phyloP scores from a whole-genome alignment of 1,284 basidiomycete genomes.

The Coriolopsis trogii region DNA sequence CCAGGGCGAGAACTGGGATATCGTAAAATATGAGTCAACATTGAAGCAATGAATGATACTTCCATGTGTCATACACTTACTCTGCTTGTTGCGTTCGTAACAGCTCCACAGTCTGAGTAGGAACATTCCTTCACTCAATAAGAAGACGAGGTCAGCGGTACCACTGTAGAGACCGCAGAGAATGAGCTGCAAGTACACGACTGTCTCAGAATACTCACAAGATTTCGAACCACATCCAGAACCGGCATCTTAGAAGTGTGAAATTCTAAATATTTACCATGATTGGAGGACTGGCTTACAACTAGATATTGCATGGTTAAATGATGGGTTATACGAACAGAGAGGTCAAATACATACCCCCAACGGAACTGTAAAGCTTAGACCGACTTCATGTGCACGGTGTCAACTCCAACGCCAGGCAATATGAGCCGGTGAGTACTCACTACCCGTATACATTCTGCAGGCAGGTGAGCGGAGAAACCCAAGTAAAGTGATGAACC shows the following conservation, averaged over 20 bases:
- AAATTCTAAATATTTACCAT: neutral
- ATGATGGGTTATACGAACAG: neutral
- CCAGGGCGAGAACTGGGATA: slow-evolving; percentile 6
- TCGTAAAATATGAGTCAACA: neutral
- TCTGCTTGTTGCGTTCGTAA: slow-evolving; percentile 3
- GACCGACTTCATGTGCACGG: slow-evolving; percentile 2
- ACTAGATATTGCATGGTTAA: neutral
- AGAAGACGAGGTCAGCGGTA: neutral
- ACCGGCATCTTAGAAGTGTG: neutral
- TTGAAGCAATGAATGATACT: too few relatives aligned
- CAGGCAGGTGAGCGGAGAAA: neutral
- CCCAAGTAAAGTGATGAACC: neutral
- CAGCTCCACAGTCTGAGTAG: slow-evolving; percentile 6
- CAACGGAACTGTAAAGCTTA: neutral
- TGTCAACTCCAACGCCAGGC: too few relatives aligned
- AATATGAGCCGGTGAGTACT: too few relatives aligned
- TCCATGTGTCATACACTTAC: neutral
- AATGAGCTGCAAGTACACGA: neutral
- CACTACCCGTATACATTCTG: too few relatives aligned
- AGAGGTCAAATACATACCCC: neutral
- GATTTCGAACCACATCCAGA: slow-evolving; percentile 9
- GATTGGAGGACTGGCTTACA: neutral
- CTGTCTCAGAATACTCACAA: neutral
- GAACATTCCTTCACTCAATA: slow-evolving; percentile 11
- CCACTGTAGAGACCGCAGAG: neutral